Evolutionary conservation across 208 protist genomes (phyloP).

Genomic region (Angomonas deanei): DNA sequence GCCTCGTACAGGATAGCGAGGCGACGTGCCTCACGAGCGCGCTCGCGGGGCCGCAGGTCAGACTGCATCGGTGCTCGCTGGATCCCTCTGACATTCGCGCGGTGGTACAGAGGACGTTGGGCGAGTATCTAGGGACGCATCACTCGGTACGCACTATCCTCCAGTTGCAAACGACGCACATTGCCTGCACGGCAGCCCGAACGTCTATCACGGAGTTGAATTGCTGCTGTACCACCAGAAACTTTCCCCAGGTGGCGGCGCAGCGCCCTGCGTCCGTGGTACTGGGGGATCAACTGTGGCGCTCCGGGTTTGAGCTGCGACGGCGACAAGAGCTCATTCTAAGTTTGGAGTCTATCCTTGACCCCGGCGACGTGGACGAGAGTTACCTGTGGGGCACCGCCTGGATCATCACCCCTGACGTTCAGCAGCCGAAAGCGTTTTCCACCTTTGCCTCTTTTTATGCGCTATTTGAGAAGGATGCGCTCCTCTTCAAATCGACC

Average conservation of each 20-base stretch:
- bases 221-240: slow-evolving; percentile 19
- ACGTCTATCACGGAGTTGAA: slow-evolving; percentile 20
- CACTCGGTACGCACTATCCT: slow-evolving; percentile 6
- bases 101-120: slow-evolving; percentile 33
- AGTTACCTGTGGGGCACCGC: slow-evolving; percentile 41
- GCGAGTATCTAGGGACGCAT: slow-evolving; percentile 5
- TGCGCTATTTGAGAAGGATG: slow-evolving; percentile 8
- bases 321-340: slow-evolving; percentile 11
- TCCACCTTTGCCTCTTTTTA: slow-evolving; percentile 12
- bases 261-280: slow-evolving; percentile 6
- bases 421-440: neutral
- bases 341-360: slow-evolving; percentile 22
- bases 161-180: slow-evolving; percentile 5
- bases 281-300: slow-evolving; percentile 1
- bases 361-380: slow-evolving; percentile 32
- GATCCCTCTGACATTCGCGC: slow-evolving; percentile 23
- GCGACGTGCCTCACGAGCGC: slow-evolving; percentile 23
- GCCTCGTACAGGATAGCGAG: slow-evolving; percentile 17
- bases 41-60: neutral
- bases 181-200: slow-evolving; percentile 15
- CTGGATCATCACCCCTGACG: slow-evolving; percentile 32
- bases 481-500: slow-evolving; percentile 36
- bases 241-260: slow-evolving; percentile 15
- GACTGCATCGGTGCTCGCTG: slow-evolving; percentile 34
- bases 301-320: slow-evolving; percentile 16